These are phyloP conservation scores for Cercospora sojina DNA, from an alignment of 2,329 filamentous ascomycete species.

Conservation along the genomic window DNA sequence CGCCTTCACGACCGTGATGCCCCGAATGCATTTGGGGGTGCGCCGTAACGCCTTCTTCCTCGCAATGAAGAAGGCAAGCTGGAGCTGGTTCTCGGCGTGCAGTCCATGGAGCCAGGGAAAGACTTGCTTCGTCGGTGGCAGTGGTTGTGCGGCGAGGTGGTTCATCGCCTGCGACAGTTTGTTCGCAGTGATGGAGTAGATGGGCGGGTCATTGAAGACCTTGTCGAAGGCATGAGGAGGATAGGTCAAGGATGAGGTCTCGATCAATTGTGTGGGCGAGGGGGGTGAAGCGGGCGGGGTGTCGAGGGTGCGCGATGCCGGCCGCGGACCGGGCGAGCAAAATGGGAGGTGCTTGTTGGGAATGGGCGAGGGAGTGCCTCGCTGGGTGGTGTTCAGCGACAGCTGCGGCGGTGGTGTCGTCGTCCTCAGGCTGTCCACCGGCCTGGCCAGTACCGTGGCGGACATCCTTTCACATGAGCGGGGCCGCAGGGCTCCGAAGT, in stretches of 20 bases:
- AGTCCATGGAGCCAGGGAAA: constrained; percentile 97
- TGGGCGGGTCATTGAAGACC: constrained; percentile 55
- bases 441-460: constrained; percentile 45
- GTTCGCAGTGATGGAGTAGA: constrained; percentile 72
- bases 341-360: constrained; percentile 90
- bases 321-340: constrained; percentile 73
- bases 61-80: constrained; percentile 84
- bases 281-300: constrained; percentile 60
- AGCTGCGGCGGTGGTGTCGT: constrained; percentile 54
- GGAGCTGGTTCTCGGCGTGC: constrained; percentile 82
- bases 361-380: constrained; percentile 60
- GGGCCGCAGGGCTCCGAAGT: constrained; percentile 1
- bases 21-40: constrained; percentile 73
- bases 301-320: constrained; percentile 51
- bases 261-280: constrained; percentile 55
- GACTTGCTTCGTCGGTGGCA: constrained; percentile 80
- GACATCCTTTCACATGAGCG: constrained; percentile 21
- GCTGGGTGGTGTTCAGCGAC: constrained; percentile 57
- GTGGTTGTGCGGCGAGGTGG: constrained; percentile 71
- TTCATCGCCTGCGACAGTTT: constrained; percentile 72
- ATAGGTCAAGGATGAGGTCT: constrained; percentile 68
- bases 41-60: constrained; percentile 69
- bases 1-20: constrained; percentile 83
- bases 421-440: constrained; percentile 35
- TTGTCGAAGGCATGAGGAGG: constrained; percentile 66